A percentile compares a stretch with the other conserved stretches of the same genome.
Conservation (phyloP, 768 basidiomycete species). For the Leucocoprinus birnbaumii region DNA sequence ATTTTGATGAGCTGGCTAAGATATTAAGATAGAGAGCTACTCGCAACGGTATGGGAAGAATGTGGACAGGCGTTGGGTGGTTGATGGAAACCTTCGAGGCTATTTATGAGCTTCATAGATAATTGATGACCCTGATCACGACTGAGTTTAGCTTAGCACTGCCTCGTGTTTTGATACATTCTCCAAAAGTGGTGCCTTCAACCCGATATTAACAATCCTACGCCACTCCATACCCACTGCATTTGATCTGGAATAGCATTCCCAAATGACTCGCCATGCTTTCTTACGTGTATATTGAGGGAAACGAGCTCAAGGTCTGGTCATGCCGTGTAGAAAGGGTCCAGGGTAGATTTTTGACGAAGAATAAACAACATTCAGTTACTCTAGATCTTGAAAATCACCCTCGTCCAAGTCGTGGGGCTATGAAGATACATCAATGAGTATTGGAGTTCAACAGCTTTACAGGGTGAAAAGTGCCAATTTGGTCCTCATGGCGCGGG, state of each 20-base stretch:
- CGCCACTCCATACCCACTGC: conserved; percentile 5
- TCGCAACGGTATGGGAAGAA: not conserved
- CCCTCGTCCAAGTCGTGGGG: conserved; percentile 93
- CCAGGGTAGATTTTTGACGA: too few relatives aligned
- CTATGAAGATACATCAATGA: conserved; percentile 33
- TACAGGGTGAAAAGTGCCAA: not conserved
- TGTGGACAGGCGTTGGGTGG: not conserved
- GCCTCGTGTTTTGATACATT: not conserved
- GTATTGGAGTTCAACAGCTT: conserved; percentile 1
- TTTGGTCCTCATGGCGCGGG: not conserved
- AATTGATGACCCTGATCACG: not conserved
- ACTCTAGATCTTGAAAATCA: conserved; percentile 80
- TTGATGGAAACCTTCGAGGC: not conserved
- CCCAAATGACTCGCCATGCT: too few relatives aligned
- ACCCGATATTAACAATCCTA: not conserved
- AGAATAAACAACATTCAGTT: not conserved
- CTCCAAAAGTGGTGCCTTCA: not conserved
- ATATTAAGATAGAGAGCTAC: too few relatives aligned
- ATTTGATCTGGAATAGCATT: too few relatives aligned
- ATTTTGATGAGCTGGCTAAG: not conserved
- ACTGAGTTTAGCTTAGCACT: not conserved
- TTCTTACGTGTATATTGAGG: too few relatives aligned
- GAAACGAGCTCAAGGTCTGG: too few relatives aligned
- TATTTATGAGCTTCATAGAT: not conserved
- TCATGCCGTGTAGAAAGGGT: too few relatives aligned